Evolutionary conservation across 768 basidiomycete species (phyloP).

Genomic region (Daedaleopsis sinensis): DNA sequence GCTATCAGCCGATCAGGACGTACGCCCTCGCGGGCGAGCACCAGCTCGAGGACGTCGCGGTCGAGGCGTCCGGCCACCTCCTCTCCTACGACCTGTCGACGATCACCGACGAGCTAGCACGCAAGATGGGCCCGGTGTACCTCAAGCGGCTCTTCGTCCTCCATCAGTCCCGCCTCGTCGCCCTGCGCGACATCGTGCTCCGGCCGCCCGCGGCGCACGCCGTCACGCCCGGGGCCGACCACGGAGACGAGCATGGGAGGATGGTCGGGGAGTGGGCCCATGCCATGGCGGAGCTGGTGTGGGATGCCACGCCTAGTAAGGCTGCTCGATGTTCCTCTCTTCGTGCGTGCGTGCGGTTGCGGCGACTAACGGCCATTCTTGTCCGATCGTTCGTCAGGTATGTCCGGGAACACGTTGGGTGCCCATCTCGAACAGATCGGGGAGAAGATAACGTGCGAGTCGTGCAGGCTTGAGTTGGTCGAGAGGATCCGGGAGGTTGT

Average conservation of each 20-base stretch:
- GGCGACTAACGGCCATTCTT: conserved; percentile 1
- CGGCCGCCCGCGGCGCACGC: conserved; percentile 31
- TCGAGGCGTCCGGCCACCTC: conserved; percentile 40
- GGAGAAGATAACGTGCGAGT: conserved; percentile 64
- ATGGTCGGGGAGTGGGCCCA: conserved; percentile 35
- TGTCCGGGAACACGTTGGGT: conserved; percentile 69
- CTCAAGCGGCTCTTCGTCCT: conserved; percentile 44
- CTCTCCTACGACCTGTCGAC: conserved; percentile 37
- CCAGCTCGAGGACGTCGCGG: conserved; percentile 42
- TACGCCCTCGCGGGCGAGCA: conserved; percentile 45
- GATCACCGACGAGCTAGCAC: conserved; percentile 42
- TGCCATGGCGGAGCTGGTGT: conserved; percentile 30
- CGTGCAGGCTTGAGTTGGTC: conserved; percentile 59
- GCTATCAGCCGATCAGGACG: conserved; percentile 39
- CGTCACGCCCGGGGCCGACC: conserved; percentile 22
- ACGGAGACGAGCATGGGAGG: conserved; percentile 21
- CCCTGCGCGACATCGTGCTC: conserved; percentile 36
- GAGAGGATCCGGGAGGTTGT: conserved; percentile 67
- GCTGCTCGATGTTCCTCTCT: neutral
- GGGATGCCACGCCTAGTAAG: conserved; percentile 33
- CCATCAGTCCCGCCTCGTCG: conserved; percentile 38
- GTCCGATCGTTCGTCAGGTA: conserved; percentile 43
- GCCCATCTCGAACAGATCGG: conserved; percentile 68
- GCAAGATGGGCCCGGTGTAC: conserved; percentile 44
- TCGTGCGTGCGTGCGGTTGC: neutral